A percentile compares a stretch with the other conserved stretches of the same genome.
Evolutionary conservation across 2,329 filamentous ascomycete species (phyloP).

Genomic region (Anisogramma anomala): DNA sequence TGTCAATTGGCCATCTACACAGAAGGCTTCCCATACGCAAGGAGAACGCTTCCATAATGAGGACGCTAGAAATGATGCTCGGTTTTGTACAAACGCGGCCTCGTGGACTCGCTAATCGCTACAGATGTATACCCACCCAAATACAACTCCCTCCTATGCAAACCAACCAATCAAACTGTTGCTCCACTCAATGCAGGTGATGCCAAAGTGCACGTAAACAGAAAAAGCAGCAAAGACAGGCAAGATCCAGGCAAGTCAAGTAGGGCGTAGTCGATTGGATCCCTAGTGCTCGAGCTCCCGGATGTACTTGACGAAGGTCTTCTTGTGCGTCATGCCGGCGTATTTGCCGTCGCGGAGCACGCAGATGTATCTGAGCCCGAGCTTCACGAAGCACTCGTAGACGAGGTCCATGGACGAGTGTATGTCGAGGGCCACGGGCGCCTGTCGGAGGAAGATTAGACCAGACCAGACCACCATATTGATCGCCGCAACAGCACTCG

Average conservation of each 20-base stretch:
- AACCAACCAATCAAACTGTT: no score
- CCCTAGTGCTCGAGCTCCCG: slow-evolving; percentile 61
- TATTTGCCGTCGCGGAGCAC: slow-evolving; percentile 75
- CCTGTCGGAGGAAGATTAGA: no score
- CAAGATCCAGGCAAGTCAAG: no score
- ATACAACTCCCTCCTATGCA: background rate
- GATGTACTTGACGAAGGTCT: slow-evolving; percentile 90
- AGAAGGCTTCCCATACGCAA: no score
- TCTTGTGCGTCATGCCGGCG: slow-evolving; percentile 87
- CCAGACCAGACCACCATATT: no score
- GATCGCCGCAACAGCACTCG: no score
- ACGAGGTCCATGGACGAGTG: slow-evolving; percentile 87
- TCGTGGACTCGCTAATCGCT: background rate
- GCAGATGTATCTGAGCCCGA: slow-evolving; percentile 86
- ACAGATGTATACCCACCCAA: background rate
- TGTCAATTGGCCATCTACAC: no score
- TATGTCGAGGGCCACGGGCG: slow-evolving; percentile 79
- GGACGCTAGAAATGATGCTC: no score
- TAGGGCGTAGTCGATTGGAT: no score
- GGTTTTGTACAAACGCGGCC: background rate
- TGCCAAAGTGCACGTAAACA: no score
- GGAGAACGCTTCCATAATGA: no score
- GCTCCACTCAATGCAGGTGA: no score
- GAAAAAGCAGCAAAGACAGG: background rate
- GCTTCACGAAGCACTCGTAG: slow-evolving; percentile 91